Conservation (phyloP, 495 filamentous ascomycete genomes). For the Podospora pseudoanserina region DNA sequence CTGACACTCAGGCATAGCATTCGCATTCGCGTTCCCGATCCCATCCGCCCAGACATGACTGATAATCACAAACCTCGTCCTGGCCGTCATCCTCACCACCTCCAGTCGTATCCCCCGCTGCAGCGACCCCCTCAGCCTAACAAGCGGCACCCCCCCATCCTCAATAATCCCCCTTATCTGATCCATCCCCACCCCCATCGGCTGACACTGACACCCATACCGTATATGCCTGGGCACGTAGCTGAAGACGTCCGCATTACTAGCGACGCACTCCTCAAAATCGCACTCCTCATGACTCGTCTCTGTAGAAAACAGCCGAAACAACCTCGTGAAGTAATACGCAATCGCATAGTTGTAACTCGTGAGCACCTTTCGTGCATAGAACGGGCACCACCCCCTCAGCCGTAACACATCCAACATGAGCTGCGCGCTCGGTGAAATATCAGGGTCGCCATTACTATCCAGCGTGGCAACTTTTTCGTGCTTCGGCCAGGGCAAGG, state of each 20-base stretch:
- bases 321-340: slow-evolving; percentile 26
- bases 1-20: slow-evolving; percentile 25
- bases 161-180: slow-evolving; percentile 22
- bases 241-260: slow-evolving; percentile 20
- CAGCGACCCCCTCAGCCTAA: slow-evolving; percentile 10
- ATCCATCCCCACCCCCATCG: slow-evolving; percentile 17
- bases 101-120: slow-evolving; percentile 16
- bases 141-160: slow-evolving; percentile 22
- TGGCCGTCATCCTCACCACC: slow-evolving; percentile 16
- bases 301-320: slow-evolving; percentile 11
- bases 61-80: slow-evolving; percentile 20
- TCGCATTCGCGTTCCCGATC: slow-evolving; percentile 17
- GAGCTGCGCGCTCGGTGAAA: slow-evolving; percentile 21
- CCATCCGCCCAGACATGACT: slow-evolving; percentile 27
- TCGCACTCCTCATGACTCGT: slow-evolving; percentile 19
- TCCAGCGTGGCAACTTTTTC: slow-evolving; percentile 16
- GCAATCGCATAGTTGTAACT: slow-evolving; percentile 22
- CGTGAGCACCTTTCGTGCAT: slow-evolving; percentile 18
- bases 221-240: slow-evolving; percentile 24
- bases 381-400: slow-evolving; percentile 26
- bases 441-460: slow-evolving; percentile 6
- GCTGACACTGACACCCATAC: slow-evolving; percentile 21
- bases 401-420: slow-evolving; percentile 23
- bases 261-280: slow-evolving; percentile 23
- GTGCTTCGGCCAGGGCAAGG: slow-evolving; percentile 19